Evolutionary conservation across 176 grass and related monocot genomes (phyloP), one percentile per base, ranked within the genome.

Genomic region (Oryza meridionalis): DNA sequence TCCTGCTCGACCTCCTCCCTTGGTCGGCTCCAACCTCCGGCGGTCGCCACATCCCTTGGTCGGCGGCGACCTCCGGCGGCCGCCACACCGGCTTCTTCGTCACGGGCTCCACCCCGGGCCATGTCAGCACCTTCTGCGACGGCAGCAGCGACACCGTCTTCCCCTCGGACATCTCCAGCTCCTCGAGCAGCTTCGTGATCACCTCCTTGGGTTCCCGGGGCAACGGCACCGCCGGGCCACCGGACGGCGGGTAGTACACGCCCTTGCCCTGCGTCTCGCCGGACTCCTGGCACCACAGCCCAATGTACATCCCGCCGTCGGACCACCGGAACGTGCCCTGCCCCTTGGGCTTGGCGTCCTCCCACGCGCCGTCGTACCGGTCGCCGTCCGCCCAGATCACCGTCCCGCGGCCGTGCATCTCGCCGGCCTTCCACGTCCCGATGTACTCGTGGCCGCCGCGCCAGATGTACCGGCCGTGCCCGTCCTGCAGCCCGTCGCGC

Each of bases 311-410:
- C 16, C 90, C 79, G 17, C 96, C 96, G 76, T 98, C 92, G 14
- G 92, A 82, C 96, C 96, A 98, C 11, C 82, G 77, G 85, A 98
- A 98, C 47, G 82, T 95, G 5, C 96, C 96, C 27, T 91, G 94
- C 0, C 92, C 92, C 50, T 87, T 98, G 24, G 96, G 96, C 77
- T 73, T 75, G 13, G 87, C 85, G 26, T 88, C 80, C 82, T 98
- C 91, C 96, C 95, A 98, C 4, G 86, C 89, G 35, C 95, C 95
- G 73, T 98, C 96, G 84, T 90, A 96, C 25, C 91, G 84, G 84
- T 91, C 92, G 38, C 91, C 81, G 75, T 91, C 92, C 11, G 67
- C 81, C 94, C 91, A 93, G 35, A 91, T 82, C 1, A 97, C 81
- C 27, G 87, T 79, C 17, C 94, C 94, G 71, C 82, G 77, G 1